Evolutionary conservation across 1,284 basidiomycete genomes (phyloP).

Genomic region (Mycena sp.): DNA sequence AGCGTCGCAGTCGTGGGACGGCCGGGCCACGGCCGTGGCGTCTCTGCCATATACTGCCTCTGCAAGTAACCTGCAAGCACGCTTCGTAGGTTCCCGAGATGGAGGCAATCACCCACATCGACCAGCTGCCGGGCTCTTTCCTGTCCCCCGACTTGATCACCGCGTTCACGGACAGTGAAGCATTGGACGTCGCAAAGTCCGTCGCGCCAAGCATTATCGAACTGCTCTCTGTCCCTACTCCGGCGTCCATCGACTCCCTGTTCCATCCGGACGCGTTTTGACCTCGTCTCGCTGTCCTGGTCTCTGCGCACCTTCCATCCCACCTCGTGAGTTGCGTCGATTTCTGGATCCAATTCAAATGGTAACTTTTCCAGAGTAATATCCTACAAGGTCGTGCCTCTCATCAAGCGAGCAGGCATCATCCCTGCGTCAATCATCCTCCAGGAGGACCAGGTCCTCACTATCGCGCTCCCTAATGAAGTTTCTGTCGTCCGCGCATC

Average conservation of each 20-base stretch:
- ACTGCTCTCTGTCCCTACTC: slow-evolving; percentile 5
- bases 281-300: slow-evolving; percentile 26
- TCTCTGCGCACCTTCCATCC: slow-evolving; percentile 29
- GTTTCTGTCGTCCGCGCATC: slow-evolving; percentile 25
- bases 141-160: background rate
- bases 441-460: slow-evolving; percentile 11
- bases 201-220: slow-evolving; percentile 17
- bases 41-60: too few species aligned
- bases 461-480: slow-evolving; percentile 23
- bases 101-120: slow-evolving; percentile 11
- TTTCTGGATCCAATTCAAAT: too few species aligned
- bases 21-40: too few species aligned
- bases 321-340: too few species aligned
- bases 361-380: slow-evolving; percentile 10
- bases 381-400: slow-evolving; percentile 4
- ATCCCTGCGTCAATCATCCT: slow-evolving; percentile 17
- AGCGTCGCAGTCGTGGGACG: too few species aligned
- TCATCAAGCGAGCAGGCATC: slow-evolving; percentile 16
- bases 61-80: too few species aligned
- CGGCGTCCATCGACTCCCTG: slow-evolving; percentile 4
- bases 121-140: slow-evolving; percentile 18
- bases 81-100: too few species aligned
- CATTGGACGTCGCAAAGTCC: slow-evolving; percentile 15
- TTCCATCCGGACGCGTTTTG: slow-evolving; percentile 29
- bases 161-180: slow-evolving; percentile 12